phyloP scores from a whole-genome alignment of 2,329 filamentous ascomycete genomes.

The Cercospora janseana region DNA sequence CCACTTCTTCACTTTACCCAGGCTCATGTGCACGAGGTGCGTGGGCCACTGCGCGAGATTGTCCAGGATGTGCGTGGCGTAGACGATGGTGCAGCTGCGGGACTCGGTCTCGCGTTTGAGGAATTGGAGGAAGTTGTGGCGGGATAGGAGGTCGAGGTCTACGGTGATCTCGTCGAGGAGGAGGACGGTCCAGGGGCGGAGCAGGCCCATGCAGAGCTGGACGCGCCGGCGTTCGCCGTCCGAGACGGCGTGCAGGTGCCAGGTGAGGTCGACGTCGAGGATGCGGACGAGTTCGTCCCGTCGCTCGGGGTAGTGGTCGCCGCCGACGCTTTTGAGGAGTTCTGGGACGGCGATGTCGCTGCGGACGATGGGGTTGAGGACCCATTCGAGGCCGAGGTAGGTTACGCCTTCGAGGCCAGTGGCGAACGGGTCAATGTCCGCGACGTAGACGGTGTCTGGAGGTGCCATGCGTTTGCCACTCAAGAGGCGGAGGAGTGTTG shows the following conservation, averaged over 20 bases:
- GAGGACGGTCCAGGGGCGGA: slow-evolving; percentile 87
- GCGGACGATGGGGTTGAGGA: slow-evolving; percentile 92
- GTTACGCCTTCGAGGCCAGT: slow-evolving; percentile 88
- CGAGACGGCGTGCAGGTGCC: slow-evolving; percentile 94
- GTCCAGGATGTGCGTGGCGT: slow-evolving; percentile 95
- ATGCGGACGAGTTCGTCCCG: slow-evolving; percentile 84
- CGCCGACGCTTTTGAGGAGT: slow-evolving; percentile 80
- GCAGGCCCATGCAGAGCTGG: slow-evolving; percentile 91
- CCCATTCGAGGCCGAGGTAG: slow-evolving; percentile 97
- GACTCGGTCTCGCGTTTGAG: slow-evolving; percentile 81
- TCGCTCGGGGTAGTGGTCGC: slow-evolving; percentile 75
- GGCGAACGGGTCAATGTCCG: slow-evolving; percentile 87
- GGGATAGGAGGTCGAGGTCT: slow-evolving; percentile 82
- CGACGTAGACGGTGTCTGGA: slow-evolving; percentile 68
- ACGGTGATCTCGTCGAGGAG: slow-evolving; percentile 96
- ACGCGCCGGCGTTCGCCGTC: slow-evolving; percentile 90
- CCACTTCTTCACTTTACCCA: slow-evolving; percentile 85
- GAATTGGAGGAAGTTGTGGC: slow-evolving; percentile 81
- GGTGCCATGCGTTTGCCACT: slow-evolving; percentile 93
- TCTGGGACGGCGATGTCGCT: slow-evolving; percentile 91
- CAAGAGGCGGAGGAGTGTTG: slow-evolving; percentile 88
- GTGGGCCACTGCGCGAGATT: slow-evolving; percentile 94
- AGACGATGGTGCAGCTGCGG: slow-evolving; percentile 85
- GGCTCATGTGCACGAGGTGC: slow-evolving; percentile 91
- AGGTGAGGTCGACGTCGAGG: slow-evolving; percentile 84